Percentiles rank a stretch among this genome's conserved stretches.
Evolutionary conservation across 371 early-diverging fungal genomes (phyloP).

Genomic region (Rhizopus microsporus): DNA sequence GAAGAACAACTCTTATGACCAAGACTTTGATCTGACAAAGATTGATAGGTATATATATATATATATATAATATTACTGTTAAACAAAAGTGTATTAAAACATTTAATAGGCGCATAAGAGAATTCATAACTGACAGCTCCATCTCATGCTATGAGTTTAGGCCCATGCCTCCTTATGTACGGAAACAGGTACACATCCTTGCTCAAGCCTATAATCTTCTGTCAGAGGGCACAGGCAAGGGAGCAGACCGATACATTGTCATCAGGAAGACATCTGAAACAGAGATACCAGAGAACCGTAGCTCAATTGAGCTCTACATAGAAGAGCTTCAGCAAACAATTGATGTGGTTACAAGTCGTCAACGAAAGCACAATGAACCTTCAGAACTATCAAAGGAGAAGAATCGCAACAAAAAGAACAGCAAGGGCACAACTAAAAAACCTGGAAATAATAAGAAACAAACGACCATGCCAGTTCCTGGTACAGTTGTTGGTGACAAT

Average conservation of each 20-base stretch:
- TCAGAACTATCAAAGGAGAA: constrained; percentile 2
- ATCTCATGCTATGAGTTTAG: constrained; percentile 47
- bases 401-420: constrained; percentile 9
- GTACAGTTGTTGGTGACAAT: constrained; percentile 69
- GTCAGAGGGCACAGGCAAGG: constrained; percentile 53
- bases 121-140: constrained; percentile 39
- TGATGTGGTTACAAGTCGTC: constrained; percentile 21
- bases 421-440: constrained; percentile 8
- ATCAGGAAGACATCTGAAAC: constrained; percentile 56
- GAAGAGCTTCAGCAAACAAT: constrained; percentile 34
- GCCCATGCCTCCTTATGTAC: constrained; percentile 54
- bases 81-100: background rate
- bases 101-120: constrained; percentile 32
- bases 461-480: constrained; percentile 28
- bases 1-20: constrained; percentile 13
- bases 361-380: constrained; percentile 16
- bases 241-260: constrained; percentile 30
- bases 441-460: constrained; percentile 16
- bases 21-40: constrained; percentile 9
- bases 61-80: background rate
- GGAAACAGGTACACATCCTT: constrained; percentile 56
- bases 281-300: constrained; percentile 49
- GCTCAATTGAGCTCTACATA: constrained; percentile 48
- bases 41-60: constrained; percentile 16
- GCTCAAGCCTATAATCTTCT: constrained; percentile 53